A percentile compares a stretch with the other conserved stretches of the same genome.
Evolutionary conservation across 2,329 filamentous ascomycete genomes (phyloP).

Genomic region (Cercospora sp.): DNA sequence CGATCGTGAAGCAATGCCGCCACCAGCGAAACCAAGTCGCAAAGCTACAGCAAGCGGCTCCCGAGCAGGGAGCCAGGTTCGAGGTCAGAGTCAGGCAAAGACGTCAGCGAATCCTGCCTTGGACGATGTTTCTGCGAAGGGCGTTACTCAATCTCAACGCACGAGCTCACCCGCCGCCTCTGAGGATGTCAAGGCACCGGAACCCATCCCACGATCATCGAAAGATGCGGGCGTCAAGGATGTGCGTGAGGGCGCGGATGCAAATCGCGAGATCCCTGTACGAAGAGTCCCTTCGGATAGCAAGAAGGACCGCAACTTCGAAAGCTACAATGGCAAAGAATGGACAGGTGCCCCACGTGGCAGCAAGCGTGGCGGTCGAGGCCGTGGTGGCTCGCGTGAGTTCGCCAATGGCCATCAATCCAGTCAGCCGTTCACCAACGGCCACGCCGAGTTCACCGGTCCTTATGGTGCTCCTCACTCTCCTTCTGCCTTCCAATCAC

Average conservation of each 20-base stretch:
- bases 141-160: constrained; percentile 15
- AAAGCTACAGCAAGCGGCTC: constrained; percentile 16
- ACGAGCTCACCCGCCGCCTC: constrained; percentile 24
- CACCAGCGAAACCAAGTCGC: constrained; percentile 27
- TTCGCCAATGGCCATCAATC: constrained; percentile 35
- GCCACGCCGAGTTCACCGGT: constrained; percentile 31
- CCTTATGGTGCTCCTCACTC: constrained; percentile 33
- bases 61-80: constrained; percentile 20
- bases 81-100: constrained; percentile 19
- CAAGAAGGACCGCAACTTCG: constrained; percentile 29
- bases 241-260: constrained; percentile 16
- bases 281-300: constrained; percentile 26
- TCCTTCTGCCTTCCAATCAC: constrained; percentile 31
- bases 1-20: constrained; percentile 35
- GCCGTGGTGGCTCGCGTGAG: constrained; percentile 37
- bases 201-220: constrained; percentile 24
- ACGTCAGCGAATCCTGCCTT: neutral
- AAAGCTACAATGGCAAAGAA: constrained; percentile 31
- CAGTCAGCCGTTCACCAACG: constrained; percentile 21
- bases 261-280: constrained; percentile 14
- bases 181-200: constrained; percentile 23
- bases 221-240: constrained; percentile 20
- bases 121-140: neutral
- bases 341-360: constrained; percentile 28
- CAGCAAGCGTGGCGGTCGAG: constrained; percentile 37